Percentiles rank a stretch among this genome's conserved stretches.
These are phyloP conservation scores for Cocos nucifera DNA, from an alignment of 176 grass and related monocot genomes.

Conservation along the genomic window DNA sequence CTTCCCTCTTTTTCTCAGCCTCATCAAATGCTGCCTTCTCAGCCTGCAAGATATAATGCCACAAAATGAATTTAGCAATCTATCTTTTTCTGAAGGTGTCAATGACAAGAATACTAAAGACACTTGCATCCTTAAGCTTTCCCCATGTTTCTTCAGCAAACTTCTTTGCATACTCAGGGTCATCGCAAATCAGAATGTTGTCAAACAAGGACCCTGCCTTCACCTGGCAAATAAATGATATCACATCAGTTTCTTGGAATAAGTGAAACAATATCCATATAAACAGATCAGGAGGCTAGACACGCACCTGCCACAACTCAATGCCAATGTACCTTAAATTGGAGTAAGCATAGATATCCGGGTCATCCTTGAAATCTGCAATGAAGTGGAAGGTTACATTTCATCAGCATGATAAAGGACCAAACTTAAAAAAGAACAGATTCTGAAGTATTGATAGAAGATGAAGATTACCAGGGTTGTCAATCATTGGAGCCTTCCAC, in stretches of 20 bases:
- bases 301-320: slow-evolving; percentile 86
- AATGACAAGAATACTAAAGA: neutral
- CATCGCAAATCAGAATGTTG: slow-evolving; percentile 74
- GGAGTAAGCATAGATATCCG: slow-evolving; percentile 64
- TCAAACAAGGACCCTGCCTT: slow-evolving; percentile 89
- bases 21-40: slow-evolving; percentile 92
- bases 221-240: slow-evolving; percentile 36
- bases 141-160: slow-evolving; percentile 82
- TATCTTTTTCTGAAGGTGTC: neutral
- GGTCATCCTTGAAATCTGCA: slow-evolving; percentile 94
- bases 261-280: neutral
- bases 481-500: slow-evolving; percentile 94
- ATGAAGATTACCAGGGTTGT: slow-evolving; percentile 66
- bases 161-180: slow-evolving; percentile 63
- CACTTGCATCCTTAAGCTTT: slow-evolving; percentile 63
- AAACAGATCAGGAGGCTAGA: neutral
- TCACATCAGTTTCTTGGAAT: neutral
- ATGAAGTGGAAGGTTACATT: neutral
- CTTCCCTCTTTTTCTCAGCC: slow-evolving; percentile 84
- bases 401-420: neutral
- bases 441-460: neutral
- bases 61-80: slow-evolving; percentile 1
- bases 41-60: slow-evolving; percentile 30
- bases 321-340: slow-evolving; percentile 86
- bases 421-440: neutral